A percentile compares a stretch with the other conserved stretches of the same genome.
phyloP scores from a whole-genome alignment of 129 eudicot genomes.

The Tagetes erecta region DNA sequence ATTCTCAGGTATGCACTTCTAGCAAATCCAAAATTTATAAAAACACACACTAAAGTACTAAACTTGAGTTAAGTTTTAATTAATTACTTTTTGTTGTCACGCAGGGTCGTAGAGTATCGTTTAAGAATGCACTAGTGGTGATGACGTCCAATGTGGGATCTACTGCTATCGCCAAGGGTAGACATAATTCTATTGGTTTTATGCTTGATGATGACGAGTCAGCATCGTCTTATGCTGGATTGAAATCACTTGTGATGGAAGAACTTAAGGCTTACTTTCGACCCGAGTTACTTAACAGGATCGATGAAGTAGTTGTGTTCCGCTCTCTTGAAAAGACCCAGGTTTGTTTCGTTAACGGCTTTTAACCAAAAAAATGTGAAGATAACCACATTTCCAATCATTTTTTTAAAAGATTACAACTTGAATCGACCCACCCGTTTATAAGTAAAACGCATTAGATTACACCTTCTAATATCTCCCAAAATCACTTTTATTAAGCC shows the following conservation, averaged over 20 bases:
- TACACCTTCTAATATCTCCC: conserved; percentile 3
- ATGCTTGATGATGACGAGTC: conserved; percentile 48
- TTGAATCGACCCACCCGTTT: neutral
- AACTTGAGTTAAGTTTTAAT: neutral
- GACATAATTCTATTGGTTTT: conserved; percentile 58
- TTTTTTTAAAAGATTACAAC: neutral
- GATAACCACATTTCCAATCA: neutral
- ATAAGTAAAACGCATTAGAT: neutral
- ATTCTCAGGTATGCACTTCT: conserved; percentile 72
- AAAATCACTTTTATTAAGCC: neutral
- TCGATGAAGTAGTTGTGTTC: conserved; percentile 89
- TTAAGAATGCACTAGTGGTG: conserved; percentile 79
- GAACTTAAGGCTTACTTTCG: conserved; percentile 79
- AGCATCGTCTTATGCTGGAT: conserved; percentile 67
- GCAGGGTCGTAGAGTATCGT: conserved; percentile 88
- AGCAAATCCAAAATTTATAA: neutral
- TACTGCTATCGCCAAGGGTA: conserved; percentile 75
- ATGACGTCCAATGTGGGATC: conserved; percentile 94
- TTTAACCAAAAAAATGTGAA: neutral
- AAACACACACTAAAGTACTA: neutral
- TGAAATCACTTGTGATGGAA: conserved; percentile 73
- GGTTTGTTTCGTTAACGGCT: conserved; percentile 42
- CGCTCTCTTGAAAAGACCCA: conserved; percentile 81
- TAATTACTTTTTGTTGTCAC: neutral
- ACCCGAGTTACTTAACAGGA: conserved; percentile 81